phyloP scores from a whole-genome alignment of 306 rosid species.

The Pachyrhizus erosus region DNA sequence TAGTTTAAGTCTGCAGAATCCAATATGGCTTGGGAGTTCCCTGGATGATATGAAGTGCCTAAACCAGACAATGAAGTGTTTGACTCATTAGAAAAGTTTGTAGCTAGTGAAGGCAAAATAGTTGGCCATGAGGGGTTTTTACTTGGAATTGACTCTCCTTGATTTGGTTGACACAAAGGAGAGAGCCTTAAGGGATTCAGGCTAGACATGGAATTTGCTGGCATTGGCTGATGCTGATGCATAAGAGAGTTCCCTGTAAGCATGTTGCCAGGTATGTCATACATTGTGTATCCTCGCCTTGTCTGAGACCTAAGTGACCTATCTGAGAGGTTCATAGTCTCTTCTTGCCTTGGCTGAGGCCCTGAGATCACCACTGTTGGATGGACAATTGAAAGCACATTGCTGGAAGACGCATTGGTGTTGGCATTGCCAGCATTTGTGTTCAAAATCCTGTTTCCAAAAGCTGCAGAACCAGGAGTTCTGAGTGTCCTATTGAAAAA shows the following conservation, averaged over 20 bases:
- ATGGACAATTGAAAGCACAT: neutral
- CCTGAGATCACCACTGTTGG: slow-evolving; percentile 29
- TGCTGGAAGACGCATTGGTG: neutral
- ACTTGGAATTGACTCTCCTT: neutral
- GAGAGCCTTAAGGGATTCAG: neutral
- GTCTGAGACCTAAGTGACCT: neutral
- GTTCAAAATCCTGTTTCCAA: neutral
- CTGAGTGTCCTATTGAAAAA: neutral
- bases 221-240: neutral
- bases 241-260: neutral
- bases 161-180: neutral
- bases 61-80: neutral
- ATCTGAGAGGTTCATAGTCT: neutral
- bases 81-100: neutral
- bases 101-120: neutral
- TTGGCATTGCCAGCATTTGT: neutral
- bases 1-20: neutral
- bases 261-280: neutral
- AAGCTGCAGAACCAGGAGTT: neutral
- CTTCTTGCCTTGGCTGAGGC: neutral
- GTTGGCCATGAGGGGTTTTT: neutral
- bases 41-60: neutral
- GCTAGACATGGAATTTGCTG: neutral
- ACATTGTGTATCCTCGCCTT: neutral
- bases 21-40: slow-evolving; percentile 8